Base-by-base conservation (phyloP, 1,139 yeast genomes). In the Saccharomycopsis hybrid region DNA sequence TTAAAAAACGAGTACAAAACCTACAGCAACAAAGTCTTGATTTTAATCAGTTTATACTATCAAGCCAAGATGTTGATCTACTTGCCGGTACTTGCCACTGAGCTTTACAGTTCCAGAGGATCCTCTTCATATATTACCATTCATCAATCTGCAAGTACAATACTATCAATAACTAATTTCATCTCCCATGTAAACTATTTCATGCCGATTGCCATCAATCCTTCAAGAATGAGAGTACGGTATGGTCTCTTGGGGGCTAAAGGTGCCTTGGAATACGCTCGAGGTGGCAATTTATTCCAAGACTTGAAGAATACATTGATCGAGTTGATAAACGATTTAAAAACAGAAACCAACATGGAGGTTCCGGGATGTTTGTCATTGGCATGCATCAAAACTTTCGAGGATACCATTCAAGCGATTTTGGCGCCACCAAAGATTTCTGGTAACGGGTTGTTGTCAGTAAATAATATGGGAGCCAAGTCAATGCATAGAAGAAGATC, bases 41-140 rank as follows among this genome's bases (percentile, higher is more conserved):
- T 84, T 2, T 67, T 86, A 54, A 71, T 83, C 11, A 77, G 82
- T 62, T 64, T 84, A 44, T 88, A 85, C 62, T 86, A 84, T 63
- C 85, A 85, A 61, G 92, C 95, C 3, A 82, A 84, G 56, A 77
- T 87, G 41, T 72, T 88, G 64, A 82, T 87, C 33, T 89, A 87
- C 62, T 72, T 87, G 62, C 96, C 96, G 0, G 77, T 85, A 2
- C 72, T 87, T 58, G 78, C 81, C 1, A 68, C 72, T 1, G 75
- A 63, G 52, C 24, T 50, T 41, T 46, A 59, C 58, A 52, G 66
- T 57, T 57, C 67, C 35, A 65, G 74, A 48, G 70, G 74, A 35
- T 71, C 82, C 9, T 74, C 85, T 3, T 76, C 83, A 0, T 73
- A 82, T 51, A 79, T 85, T 42, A 79, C 86, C 55, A 77, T 84